Evolutionary conservation across 2,329 filamentous ascomycete genomes (phyloP), one percentile per base, ranked within the genome.

Genomic region (Orbilia javanica): DNA sequence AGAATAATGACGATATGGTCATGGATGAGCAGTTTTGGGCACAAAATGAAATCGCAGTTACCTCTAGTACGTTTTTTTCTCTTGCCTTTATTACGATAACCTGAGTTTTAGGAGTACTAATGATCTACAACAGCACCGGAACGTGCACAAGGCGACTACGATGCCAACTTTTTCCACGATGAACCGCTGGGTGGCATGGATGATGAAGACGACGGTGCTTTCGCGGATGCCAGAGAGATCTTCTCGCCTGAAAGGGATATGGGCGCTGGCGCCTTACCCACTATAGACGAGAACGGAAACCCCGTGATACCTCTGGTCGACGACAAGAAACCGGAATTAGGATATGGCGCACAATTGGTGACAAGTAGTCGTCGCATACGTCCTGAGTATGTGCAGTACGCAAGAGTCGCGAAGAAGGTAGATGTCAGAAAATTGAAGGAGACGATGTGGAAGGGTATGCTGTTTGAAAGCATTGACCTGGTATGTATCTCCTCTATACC

Each of bases 11-110:
- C 0, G 89, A 91, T 77, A 92, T 90, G 46, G 93, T 97, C 76
- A 93, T 97, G 87, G 93, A 98, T 82, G 95, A 97, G 85, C 94
- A 92, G 20, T 98, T 97, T 85, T 99, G 96, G 94, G 96, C 96
- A 4, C 88, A 89, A 46, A 85, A 92, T 89, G 83, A 90, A 85
- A 80, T 88, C 85, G 64, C 83, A 83, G 81, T 80, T 53, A 81
- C 83, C 52, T 79, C 75, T 7, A 79, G 75, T 79, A 73, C 18
- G 75, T 42, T n/a, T 55, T 25, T 25, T 13, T 11, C 15, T 13
- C 13, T n/a, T 18, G n/a, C n/a, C n/a, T 18, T 1, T 55, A 46
- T 39, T 3, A 25, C 5, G 3, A n/a, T n/a, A n/a, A 8, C 36
- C 36, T 22, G 7, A 29, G 18, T 29, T 78, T 65, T 62, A 80